These are phyloP conservation scores for Candida hungchunana DNA, from an alignment of 805 yeast genomes.

Conservation along the genomic window DNA sequence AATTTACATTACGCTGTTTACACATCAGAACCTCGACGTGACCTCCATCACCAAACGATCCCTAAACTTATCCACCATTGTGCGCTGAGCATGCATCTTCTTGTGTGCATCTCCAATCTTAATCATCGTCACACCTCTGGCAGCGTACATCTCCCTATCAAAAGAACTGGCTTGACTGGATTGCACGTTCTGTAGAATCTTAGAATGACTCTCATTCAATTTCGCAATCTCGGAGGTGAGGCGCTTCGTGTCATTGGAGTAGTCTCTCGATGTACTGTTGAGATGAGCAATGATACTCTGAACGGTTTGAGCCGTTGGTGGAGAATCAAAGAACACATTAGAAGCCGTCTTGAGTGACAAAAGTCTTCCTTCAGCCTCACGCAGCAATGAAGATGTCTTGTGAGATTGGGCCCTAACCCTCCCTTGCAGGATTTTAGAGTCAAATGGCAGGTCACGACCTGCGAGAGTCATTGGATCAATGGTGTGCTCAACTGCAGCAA, in stretches of 20 bases:
- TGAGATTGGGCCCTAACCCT: slow-evolving; percentile 15
- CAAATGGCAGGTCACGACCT: slow-evolving; percentile 20
- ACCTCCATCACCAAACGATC: slow-evolving; percentile 10
- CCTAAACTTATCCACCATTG: slow-evolving; percentile 8
- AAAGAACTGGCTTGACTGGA: slow-evolving; percentile 3
- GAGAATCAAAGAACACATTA: slow-evolving; percentile 8
- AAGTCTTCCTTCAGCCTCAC: slow-evolving; percentile 19
- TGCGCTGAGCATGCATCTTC: slow-evolving; percentile 8
- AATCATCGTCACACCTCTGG: slow-evolving; percentile 16
- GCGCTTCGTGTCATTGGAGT: slow-evolving; percentile 18
- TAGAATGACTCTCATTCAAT: slow-evolving; percentile 19
- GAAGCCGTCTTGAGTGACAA: slow-evolving; percentile 20
- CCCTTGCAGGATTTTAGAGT: slow-evolving; percentile 14
- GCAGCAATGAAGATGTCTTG: slow-evolving; percentile 8
- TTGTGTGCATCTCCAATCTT: slow-evolving; percentile 14
- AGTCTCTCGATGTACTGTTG: slow-evolving; percentile 14
- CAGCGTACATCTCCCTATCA: slow-evolving; percentile 2
- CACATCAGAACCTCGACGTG: slow-evolving; percentile 10
- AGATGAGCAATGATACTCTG: slow-evolving; percentile 18
- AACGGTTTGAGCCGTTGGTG: slow-evolving; percentile 13
- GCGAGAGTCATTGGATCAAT: slow-evolving; percentile 9
- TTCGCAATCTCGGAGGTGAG: slow-evolving; percentile 19
- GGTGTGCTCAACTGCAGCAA: slow-evolving; percentile 6
- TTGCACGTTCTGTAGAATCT: slow-evolving; percentile 15
- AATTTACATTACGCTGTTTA: neutral